These are phyloP conservation scores for Leccinum variicolor DNA, from an alignment of 768 basidiomycete genomes.

Conservation along the genomic window DNA sequence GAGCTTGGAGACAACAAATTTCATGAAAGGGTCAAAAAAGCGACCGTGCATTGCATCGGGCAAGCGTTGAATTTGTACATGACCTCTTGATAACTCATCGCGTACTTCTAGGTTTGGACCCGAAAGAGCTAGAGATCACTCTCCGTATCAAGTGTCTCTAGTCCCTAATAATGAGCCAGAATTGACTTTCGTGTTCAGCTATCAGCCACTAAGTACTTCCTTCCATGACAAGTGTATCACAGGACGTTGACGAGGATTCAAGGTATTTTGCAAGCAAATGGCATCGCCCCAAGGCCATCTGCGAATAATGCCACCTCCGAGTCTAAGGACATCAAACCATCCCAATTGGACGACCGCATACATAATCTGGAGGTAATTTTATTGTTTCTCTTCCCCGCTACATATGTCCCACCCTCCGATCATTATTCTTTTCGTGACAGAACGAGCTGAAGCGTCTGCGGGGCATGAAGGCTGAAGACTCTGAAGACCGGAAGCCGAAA, in stretches of 20 bases:
- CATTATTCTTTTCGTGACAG: background rate
- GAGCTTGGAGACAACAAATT: background rate
- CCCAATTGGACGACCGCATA: background rate
- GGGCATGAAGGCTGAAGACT: background rate
- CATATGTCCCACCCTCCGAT: background rate
- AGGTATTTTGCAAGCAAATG: background rate
- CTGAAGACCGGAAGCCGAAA: constrained; percentile 12
- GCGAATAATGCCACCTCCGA: background rate
- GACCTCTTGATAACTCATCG: background rate
- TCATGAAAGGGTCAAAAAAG: background rate
- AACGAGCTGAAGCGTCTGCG: constrained; percentile 17
- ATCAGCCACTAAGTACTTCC: background rate
- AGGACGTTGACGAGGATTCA: background rate
- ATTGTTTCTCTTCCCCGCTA: background rate
- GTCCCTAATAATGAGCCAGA: background rate
- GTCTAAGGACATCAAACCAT: background rate
- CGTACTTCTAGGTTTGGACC: background rate
- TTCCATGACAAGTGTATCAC: background rate
- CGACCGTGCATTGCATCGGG: background rate
- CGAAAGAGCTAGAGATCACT: background rate
- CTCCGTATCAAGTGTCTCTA: background rate
- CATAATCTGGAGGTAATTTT: constrained; percentile 5
- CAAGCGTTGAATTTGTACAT: background rate
- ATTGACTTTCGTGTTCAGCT: background rate
- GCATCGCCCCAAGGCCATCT: background rate